Base-by-base conservation (phyloP, 148 eudicot species). In the Gaultheria prostrata region DNA sequence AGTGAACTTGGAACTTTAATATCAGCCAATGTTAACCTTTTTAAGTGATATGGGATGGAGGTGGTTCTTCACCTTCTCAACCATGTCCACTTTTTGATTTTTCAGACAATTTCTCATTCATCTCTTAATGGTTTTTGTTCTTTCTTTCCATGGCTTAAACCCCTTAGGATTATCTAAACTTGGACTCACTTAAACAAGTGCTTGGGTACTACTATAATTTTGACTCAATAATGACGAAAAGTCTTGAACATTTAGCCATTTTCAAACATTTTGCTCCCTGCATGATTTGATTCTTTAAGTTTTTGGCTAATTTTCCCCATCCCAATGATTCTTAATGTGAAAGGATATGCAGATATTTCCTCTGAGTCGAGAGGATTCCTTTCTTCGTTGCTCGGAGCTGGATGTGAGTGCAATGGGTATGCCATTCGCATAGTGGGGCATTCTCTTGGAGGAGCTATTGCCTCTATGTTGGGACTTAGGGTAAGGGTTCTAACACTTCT, bases 391-490 rank as follows among this genome's bases (percentile, higher is more conserved):
- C 83, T 94, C n/a, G 92, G 92, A 87, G 77, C 82, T 76, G 95
- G 98, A 71, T 88, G 94, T 70, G 95, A 94, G 80, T 94, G 95
- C 85, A 90, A 94, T 28, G 95, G 98, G 48, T 94, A 94, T 83
- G 84, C 82, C 54, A 53, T 94, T 86, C 92, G 92, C 74, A 82
- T 94, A 39, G 98, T 94, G 48, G 98, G 98, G 56, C 95, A 94
- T 85, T 94, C 98, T 85, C 94, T 94, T 80, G 98, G 98, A 75
- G 98, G 98, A 83, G 89, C 98, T 86, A 92, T 94, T 83, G 93
- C 91, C 17, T 86, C 98, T 61, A 85, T 94, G 81, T 87, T 94
- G 79, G 98, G 94, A 70, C 43, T 92, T 56, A 87, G 87, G 94
- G 98, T 94, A 88, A 79, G 85, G 14, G 80, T 46, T 30, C 24